These are phyloP conservation scores for Capillidium heterosporum DNA, from an alignment of 371 early-diverging fungal species.

Conservation along the genomic window DNA sequence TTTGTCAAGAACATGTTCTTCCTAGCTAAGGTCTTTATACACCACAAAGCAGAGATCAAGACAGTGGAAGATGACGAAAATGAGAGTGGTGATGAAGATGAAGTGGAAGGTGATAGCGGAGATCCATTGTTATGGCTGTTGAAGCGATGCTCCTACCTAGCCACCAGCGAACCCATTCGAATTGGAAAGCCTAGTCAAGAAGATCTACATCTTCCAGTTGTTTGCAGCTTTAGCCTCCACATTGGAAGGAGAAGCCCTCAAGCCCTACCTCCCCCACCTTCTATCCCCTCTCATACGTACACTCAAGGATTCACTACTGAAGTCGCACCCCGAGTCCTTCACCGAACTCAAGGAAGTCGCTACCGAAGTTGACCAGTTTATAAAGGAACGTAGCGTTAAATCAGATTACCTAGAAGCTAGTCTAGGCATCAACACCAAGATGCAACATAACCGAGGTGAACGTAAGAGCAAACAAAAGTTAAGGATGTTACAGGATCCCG, in stretches of 20 bases:
- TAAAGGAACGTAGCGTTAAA: neutral
- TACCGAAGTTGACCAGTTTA: neutral
- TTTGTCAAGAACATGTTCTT: slow-evolving; percentile 86
- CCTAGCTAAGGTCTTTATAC: slow-evolving; percentile 55
- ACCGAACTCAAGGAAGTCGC: neutral
- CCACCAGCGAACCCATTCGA: slow-evolving; percentile 32
- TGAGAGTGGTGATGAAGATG: slow-evolving; percentile 13
- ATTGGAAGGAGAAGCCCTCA: slow-evolving; percentile 31
- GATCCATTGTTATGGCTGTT: slow-evolving; percentile 36
- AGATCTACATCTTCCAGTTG: slow-evolving; percentile 60
- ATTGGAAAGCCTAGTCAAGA: slow-evolving; percentile 24
- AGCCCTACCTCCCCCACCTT: slow-evolving; percentile 45
- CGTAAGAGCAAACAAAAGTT: too few species aligned
- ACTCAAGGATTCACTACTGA: slow-evolving; percentile 47
- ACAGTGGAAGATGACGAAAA: slow-evolving; percentile 14
- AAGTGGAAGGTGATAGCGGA: slow-evolving; percentile 11
- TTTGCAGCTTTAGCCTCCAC: slow-evolving; percentile 71
- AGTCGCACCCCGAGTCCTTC: slow-evolving; percentile 34
- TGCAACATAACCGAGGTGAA: too few species aligned
- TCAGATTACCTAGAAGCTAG: too few species aligned
- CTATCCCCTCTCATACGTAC: slow-evolving; percentile 66
- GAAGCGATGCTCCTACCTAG: slow-evolving; percentile 41
- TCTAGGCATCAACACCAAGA: too few species aligned
- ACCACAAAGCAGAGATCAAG: slow-evolving; percentile 8
- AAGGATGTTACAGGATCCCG: too few species aligned